Conservation (phyloP, 2,329 filamentous ascomycete genomes). For the Teratosphaeria zuluensis region DNA sequence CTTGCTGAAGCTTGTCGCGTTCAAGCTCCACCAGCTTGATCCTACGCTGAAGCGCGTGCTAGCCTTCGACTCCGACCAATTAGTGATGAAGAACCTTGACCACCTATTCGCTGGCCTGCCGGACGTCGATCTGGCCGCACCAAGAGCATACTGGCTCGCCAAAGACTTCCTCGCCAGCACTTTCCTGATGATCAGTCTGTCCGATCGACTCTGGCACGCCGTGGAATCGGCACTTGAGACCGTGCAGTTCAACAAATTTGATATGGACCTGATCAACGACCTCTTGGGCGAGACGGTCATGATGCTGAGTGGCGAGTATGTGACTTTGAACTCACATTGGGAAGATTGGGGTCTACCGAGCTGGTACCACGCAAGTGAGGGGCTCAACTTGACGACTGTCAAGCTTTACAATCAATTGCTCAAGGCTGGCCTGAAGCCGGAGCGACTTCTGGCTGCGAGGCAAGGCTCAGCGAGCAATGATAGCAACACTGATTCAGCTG, state of each 20-base stretch:
- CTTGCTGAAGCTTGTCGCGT: constrained; percentile 20
- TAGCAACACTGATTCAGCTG: neutral
- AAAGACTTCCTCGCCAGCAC: constrained; percentile 20
- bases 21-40: constrained; percentile 20
- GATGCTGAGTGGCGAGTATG: constrained; percentile 19
- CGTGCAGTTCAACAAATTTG: constrained; percentile 15
- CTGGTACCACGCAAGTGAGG: constrained; percentile 13
- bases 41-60: constrained; percentile 14
- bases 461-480: neutral
- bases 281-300: constrained; percentile 18
- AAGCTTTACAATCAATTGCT: constrained; percentile 8
- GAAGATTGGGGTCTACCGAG: constrained; percentile 23
- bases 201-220: constrained; percentile 16
- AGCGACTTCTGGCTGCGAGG: neutral
- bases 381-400: constrained; percentile 10
- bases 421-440: neutral
- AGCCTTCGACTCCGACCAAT: constrained; percentile 20
- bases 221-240: constrained; percentile 12
- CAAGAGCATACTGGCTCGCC: constrained; percentile 22
- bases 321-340: constrained; percentile 22
- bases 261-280: constrained; percentile 24
- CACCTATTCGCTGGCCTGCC: constrained; percentile 19
- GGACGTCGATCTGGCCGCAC: constrained; percentile 17
- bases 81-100: constrained; percentile 21
- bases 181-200: constrained; percentile 20